A percentile compares a stretch with the other conserved stretches of the same genome.
Evolutionary conservation across 2,329 filamentous ascomycete genomes (phyloP).

Genomic region (Pyrenophora teres): DNA sequence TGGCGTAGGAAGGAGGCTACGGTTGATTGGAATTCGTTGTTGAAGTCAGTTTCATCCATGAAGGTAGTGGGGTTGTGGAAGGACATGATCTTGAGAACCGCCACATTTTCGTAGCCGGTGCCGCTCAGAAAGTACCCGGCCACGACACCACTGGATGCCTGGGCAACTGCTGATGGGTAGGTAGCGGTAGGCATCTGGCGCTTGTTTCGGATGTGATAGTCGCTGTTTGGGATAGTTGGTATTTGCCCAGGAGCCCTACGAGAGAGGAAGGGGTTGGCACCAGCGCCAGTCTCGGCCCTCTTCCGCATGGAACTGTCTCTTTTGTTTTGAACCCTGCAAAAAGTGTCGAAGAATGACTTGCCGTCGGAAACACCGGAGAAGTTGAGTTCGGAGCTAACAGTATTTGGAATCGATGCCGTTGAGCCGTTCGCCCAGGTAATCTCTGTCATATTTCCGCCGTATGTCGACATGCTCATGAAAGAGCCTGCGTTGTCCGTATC

Average conservation of each 20-base stretch:
- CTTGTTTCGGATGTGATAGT: constrained; percentile 25
- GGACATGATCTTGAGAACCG: constrained; percentile 50
- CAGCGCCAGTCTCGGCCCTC: not conserved
- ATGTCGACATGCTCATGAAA: constrained; percentile 23
- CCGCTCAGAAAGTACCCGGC: constrained; percentile 52
- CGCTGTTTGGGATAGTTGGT: constrained; percentile 29
- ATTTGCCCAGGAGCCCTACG: constrained; percentile 15
- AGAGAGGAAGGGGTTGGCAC: not conserved
- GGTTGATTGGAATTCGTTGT: constrained; percentile 38
- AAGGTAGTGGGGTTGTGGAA: constrained; percentile 36
- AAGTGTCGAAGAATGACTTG: constrained; percentile 44
- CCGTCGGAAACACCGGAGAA: constrained; percentile 43
- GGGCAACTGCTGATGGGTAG: constrained; percentile 21
- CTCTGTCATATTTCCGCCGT: constrained; percentile 30
- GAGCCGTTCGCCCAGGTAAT: constrained; percentile 43
- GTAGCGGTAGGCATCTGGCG: constrained; percentile 15
- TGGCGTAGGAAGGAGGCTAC: constrained; percentile 51
- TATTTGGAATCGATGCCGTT: constrained; percentile 18
- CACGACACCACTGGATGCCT: constrained; percentile 30
- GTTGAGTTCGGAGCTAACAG: constrained; percentile 21
- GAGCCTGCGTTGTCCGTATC: constrained; percentile 25
- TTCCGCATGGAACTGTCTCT: not conserved
- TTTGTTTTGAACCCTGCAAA: constrained; percentile 28
- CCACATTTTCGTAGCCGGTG: constrained; percentile 42
- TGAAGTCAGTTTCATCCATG: constrained; percentile 17